phyloP scores from a whole-genome alignment of 2,329 filamentous ascomycete species.

The Tolypocladium pustulatum region DNA sequence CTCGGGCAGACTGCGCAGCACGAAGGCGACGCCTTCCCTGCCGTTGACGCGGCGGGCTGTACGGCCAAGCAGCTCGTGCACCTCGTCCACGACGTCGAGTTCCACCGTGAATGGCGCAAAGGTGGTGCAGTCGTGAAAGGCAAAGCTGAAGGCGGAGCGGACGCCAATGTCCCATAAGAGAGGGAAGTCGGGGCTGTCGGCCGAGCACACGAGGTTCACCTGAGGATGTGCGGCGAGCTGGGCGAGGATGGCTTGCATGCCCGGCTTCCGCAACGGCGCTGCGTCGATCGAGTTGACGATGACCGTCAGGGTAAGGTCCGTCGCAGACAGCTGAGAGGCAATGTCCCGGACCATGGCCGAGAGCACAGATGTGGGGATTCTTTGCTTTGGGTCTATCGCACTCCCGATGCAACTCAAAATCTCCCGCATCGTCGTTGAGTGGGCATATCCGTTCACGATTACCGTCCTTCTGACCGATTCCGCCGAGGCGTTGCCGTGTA shows the following conservation, averaged over 20 bases:
- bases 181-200: constrained; percentile 79
- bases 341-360: constrained; percentile 59
- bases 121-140: constrained; percentile 91
- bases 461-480: constrained; percentile 46
- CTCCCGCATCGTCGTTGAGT: constrained; percentile 55
- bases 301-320: constrained; percentile 45
- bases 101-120: constrained; percentile 66
- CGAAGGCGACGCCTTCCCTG: constrained; percentile 84
- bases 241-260: constrained; percentile 62
- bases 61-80: constrained; percentile 76
- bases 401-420: constrained; percentile 58
- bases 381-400: constrained; percentile 43
- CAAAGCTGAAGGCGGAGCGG: constrained; percentile 73
- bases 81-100: constrained; percentile 78
- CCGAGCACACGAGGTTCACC: constrained; percentile 67
- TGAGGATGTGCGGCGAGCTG: constrained; percentile 64
- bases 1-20: constrained; percentile 80
- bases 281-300: constrained; percentile 85
- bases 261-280: constrained; percentile 58
- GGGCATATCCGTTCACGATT: constrained; percentile 76
- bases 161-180: constrained; percentile 82
- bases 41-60: constrained; percentile 73
- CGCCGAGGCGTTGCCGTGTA: constrained; percentile 27
- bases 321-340: constrained; percentile 43
- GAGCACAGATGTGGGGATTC: constrained; percentile 50